phyloP scores from a whole-genome alignment of 495 filamentous ascomycete genomes.

The Monascus purpureus region DNA sequence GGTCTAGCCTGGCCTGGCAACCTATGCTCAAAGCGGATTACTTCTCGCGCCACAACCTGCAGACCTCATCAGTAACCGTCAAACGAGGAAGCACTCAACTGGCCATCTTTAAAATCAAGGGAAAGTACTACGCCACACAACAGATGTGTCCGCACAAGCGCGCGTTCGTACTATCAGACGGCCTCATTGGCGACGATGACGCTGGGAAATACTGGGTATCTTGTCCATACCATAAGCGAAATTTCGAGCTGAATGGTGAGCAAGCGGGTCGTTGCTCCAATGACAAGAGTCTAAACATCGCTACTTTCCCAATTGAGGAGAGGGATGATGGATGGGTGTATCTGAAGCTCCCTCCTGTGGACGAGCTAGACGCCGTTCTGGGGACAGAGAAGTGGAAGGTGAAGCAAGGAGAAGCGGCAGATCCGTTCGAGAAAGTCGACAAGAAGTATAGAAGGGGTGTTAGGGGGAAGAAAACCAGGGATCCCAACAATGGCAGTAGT shows the following conservation, averaged over 20 bases:
- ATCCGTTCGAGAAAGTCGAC: slow-evolving; percentile 58
- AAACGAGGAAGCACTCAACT: slow-evolving; percentile 89
- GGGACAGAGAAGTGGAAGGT: slow-evolving; percentile 80
- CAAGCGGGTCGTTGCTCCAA: slow-evolving; percentile 62
- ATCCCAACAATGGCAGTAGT: slow-evolving; percentile 31
- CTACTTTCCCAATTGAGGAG: slow-evolving; percentile 73
- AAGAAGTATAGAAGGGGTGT: slow-evolving; percentile 38
- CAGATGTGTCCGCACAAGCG: slow-evolving; percentile 98
- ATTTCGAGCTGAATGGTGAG: slow-evolving; percentile 63
- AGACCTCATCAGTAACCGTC: slow-evolving; percentile 52
- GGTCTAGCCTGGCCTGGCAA: slow-evolving; percentile 70
- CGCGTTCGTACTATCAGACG: slow-evolving; percentile 79
- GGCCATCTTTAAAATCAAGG: slow-evolving; percentile 77
- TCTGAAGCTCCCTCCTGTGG: slow-evolving; percentile 68
- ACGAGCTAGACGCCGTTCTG: slow-evolving; percentile 71
- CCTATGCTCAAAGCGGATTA: slow-evolving; percentile 61
- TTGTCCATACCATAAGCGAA: slow-evolving; percentile 88
- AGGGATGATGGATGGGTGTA: slow-evolving; percentile 73
- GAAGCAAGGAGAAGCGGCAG: slow-evolving; percentile 49
- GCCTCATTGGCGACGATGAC: slow-evolving; percentile 67
- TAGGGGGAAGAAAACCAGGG: slow-evolving; percentile 42
- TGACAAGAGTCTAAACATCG: slow-evolving; percentile 66
- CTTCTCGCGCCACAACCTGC: slow-evolving; percentile 56
- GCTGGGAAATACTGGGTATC: slow-evolving; percentile 61
- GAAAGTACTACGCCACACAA: slow-evolving; percentile 78